Evolutionary conservation across 768 basidiomycete species (phyloP).

Genomic region (Mycena rosella): DNA sequence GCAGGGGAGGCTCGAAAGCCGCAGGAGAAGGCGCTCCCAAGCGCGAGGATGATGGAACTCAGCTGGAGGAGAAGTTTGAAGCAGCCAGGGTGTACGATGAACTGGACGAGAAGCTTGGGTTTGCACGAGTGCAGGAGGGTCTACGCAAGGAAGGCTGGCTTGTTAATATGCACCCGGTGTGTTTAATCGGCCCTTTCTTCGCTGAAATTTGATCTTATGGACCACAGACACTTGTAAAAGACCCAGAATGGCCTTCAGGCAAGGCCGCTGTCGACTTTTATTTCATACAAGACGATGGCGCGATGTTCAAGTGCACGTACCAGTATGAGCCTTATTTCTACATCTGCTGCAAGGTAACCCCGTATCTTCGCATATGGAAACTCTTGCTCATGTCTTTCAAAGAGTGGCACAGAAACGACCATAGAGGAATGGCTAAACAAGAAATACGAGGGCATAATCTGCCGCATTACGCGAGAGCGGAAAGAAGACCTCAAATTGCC

Average conservation of each 20-base stretch:
- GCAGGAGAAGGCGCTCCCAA: slow-evolving; percentile 65
- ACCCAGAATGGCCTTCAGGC: slow-evolving; percentile 86
- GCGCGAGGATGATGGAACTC: slow-evolving; percentile 92
- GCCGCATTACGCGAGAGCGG: slow-evolving; percentile 80
- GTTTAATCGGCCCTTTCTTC: slow-evolving; percentile 45
- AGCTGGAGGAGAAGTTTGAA: slow-evolving; percentile 89
- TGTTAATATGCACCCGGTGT: slow-evolving; percentile 97
- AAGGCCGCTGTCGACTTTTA: slow-evolving; percentile 95
- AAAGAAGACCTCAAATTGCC: slow-evolving; percentile 97
- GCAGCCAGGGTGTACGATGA: slow-evolving; percentile 82
- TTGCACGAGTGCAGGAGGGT: slow-evolving; percentile 85
- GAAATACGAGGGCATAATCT: slow-evolving; percentile 90
- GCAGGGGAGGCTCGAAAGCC: slow-evolving; percentile 48
- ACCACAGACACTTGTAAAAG: slow-evolving; percentile 84
- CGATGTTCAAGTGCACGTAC: slow-evolving; percentile 94
- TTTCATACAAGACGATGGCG: slow-evolving; percentile 97
- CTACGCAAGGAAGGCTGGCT: slow-evolving; percentile 89
- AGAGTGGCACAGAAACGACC: slow-evolving; percentile 88
- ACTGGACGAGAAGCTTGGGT: slow-evolving; percentile 94
- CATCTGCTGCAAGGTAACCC: slow-evolving; percentile 89
- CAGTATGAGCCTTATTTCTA: slow-evolving; percentile 96
- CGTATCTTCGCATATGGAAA: neutral
- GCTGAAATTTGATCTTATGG: slow-evolving; percentile 2
- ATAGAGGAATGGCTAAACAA: slow-evolving; percentile 98
- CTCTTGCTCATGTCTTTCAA: slow-evolving; percentile 24